phyloP scores from a whole-genome alignment of 495 filamentous ascomycete species.

The Rhypophila decipiens region DNA sequence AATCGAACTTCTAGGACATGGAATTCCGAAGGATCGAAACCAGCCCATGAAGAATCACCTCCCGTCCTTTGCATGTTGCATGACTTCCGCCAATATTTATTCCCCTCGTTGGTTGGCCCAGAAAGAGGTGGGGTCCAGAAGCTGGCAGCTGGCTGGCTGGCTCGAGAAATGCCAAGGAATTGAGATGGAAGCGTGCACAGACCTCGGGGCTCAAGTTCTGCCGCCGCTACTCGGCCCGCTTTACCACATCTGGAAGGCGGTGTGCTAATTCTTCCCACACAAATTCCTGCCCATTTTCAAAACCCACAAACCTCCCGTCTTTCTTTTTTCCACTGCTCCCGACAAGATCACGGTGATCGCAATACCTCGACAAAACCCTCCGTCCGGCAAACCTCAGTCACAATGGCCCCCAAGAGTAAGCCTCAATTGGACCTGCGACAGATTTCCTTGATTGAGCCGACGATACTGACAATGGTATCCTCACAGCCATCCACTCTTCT shows the following conservation, averaged over 20 bases:
- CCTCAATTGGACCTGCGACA: neutral
- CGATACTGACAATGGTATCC: constrained; percentile 21
- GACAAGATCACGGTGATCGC: constrained; percentile 27
- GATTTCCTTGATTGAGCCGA: neutral
- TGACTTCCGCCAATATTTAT: too few species aligned
- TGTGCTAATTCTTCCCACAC: constrained; percentile 5
- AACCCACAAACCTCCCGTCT: constrained; percentile 11
- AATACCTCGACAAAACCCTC: constrained; percentile 19
- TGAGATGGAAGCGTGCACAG: neutral
- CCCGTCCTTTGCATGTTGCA: too few species aligned
- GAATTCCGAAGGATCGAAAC: too few species aligned
- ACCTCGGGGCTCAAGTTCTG: constrained; percentile 5
- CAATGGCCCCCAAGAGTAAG: constrained; percentile 29
- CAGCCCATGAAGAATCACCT: too few species aligned
- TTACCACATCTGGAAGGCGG: constrained; percentile 16
- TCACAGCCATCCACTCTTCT: constrained; percentile 49
- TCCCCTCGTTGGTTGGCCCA: too few species aligned
- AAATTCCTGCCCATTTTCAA: constrained; percentile 16
- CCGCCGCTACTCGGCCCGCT: neutral
- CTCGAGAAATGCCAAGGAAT: too few species aligned
- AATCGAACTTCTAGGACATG: too few species aligned
- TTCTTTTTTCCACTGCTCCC: constrained; percentile 12
- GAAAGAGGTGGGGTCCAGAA: too few species aligned
- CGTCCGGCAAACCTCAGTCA: constrained; percentile 26
- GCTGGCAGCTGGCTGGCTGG: too few species aligned